A percentile compares a stretch with the other conserved stretches of the same genome.
Evolutionary conservation across 2,329 filamentous ascomycete species (phyloP).

Genomic region (Lasiodiplodia sp.): DNA sequence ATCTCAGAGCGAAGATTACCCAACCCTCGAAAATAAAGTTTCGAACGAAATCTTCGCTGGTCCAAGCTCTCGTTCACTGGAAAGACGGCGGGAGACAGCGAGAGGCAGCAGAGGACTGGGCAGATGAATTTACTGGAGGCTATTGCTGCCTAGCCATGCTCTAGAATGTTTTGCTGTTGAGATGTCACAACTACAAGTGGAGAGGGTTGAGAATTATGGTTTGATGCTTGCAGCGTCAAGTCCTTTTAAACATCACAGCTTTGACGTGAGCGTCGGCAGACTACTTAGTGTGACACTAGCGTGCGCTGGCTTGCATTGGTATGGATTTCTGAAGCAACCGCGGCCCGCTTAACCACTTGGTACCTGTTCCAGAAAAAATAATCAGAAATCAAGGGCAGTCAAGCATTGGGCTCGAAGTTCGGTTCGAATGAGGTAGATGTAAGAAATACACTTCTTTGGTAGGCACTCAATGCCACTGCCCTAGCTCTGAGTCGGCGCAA

Average conservation of each 20-base stretch:
- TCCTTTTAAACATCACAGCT: background rate
- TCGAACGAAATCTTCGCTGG: background rate
- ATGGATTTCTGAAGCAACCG: background rate
- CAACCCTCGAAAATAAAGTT: background rate
- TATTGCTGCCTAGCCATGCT: background rate
- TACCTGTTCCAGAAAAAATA: background rate
- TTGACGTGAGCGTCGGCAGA: background rate
- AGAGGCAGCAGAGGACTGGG: background rate
- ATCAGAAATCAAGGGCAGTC: background rate
- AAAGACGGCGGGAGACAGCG: background rate
- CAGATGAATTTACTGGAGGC: background rate
- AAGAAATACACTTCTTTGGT: too few relatives aligned
- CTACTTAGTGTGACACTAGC: background rate
- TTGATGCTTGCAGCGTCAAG: background rate
- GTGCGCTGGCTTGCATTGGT: background rate
- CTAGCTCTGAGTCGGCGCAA: too few relatives aligned
- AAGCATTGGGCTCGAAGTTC: too few relatives aligned
- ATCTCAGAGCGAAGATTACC: background rate
- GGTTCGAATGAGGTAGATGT: too few relatives aligned
- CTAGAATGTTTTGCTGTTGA: background rate
- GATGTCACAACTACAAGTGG: background rate
- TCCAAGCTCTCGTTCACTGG: background rate
- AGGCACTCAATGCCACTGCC: too few relatives aligned
- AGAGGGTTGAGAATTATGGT: conserved; percentile 1
- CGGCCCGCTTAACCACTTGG: too few relatives aligned